Percentiles rank a stretch among this genome's conserved stretches.
phyloP scores from a whole-genome alignment of 768 basidiomycete species.

The Neoboletus subvelutipes region DNA sequence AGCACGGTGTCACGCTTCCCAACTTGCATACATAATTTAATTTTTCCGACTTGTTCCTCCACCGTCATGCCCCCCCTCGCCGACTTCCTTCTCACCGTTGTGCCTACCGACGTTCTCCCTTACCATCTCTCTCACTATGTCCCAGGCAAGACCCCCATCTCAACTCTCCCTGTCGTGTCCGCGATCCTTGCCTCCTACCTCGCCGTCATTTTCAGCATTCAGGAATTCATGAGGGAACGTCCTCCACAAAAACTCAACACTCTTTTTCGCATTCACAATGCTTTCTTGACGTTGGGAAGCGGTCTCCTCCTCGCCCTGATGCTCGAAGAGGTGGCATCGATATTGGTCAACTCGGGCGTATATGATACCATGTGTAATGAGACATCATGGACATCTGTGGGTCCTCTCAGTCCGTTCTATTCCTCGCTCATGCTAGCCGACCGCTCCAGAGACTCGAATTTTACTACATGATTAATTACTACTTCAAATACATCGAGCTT shows the following conservation, averaged over 20 bases:
- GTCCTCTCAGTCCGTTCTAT: conserved; percentile 31
- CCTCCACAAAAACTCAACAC: conserved; percentile 72
- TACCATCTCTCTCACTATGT: conserved; percentile 47
- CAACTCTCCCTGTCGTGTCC: conserved; percentile 63
- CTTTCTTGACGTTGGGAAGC: conserved; percentile 82
- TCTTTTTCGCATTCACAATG: conserved; percentile 89
- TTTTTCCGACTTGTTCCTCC: conserved; percentile 25
- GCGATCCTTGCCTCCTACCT: conserved; percentile 78
- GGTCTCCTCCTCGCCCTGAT: conserved; percentile 83
- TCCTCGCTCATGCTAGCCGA: conserved; percentile 1
- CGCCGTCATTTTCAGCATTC: conserved; percentile 81
- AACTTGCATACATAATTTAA: conserved; percentile 20
- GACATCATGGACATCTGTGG: conserved; percentile 82
- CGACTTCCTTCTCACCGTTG: conserved; percentile 60
- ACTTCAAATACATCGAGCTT: conserved; percentile 96
- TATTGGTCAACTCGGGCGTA: conserved; percentile 66
- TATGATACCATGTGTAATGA: conserved; percentile 78
- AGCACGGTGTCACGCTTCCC: conserved; percentile 26
- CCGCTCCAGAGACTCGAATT: conserved; percentile 76
- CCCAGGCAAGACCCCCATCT: conserved; percentile 56
- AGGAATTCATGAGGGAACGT: conserved; percentile 78
- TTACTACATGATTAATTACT: conserved; percentile 99
- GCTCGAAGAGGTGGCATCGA: conserved; percentile 87
- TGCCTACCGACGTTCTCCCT: conserved; percentile 47
- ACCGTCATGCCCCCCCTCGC: conserved; percentile 69